Evolutionary conservation across 768 basidiomycete genomes (phyloP).

Genomic region (Pleurotus platypus): DNA sequence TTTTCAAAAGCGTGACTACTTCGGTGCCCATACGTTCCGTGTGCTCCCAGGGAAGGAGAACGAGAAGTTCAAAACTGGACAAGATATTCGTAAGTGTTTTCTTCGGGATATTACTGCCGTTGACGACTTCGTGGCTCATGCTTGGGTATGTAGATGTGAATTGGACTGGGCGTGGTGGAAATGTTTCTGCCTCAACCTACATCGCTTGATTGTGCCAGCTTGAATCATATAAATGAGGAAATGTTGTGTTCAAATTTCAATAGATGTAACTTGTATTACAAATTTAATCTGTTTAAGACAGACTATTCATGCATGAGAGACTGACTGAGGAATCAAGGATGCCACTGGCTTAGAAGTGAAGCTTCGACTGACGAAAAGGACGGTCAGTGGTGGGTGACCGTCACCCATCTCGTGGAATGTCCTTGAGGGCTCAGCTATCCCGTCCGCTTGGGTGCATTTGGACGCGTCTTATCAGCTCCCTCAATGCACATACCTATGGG

Average conservation of each 20-base stretch:
- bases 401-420: too few relatives aligned
- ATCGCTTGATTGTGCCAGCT: slow-evolving; percentile 33
- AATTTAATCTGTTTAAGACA: too few relatives aligned
- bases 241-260: not conserved
- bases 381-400: too few relatives aligned
- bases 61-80: slow-evolving; percentile 67
- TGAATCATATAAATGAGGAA: slow-evolving; percentile 7
- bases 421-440: too few relatives aligned
- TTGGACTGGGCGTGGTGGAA: slow-evolving; percentile 98
- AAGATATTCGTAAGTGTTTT: slow-evolving; percentile 79
- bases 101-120: not conserved
- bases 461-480: too few relatives aligned
- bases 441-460: too few relatives aligned
- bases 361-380: too few relatives aligned
- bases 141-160: slow-evolving; percentile 69
- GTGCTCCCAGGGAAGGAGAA: slow-evolving; percentile 93
- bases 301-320: too few relatives aligned
- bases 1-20: slow-evolving; percentile 81
- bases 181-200: slow-evolving; percentile 89
- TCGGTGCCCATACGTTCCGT: slow-evolving; percentile 97
- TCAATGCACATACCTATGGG: too few relatives aligned
- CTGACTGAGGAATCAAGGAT: too few relatives aligned
- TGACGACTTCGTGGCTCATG: too few relatives aligned
- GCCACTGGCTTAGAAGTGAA: too few relatives aligned
- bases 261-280: not conserved